Percentiles rank a stretch among this genome's conserved stretches.
Conservation (phyloP, 805 yeast genomes). For the Candida sonorensis region DNA sequence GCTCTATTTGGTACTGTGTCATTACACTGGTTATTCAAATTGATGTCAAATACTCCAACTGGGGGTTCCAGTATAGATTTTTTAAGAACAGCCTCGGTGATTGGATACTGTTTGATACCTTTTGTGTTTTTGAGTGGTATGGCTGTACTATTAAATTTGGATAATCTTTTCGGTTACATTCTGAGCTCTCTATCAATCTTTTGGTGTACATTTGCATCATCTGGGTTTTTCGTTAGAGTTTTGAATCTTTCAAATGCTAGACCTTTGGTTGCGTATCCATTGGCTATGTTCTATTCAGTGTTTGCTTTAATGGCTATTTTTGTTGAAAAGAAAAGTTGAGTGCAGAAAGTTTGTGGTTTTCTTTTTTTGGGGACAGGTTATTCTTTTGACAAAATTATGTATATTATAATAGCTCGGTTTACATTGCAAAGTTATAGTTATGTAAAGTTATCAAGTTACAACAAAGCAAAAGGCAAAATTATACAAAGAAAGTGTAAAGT, state of each 20-base stretch:
- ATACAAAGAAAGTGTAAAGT: too few species aligned
- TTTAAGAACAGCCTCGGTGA: constrained; percentile 76
- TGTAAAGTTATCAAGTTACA: too few species aligned
- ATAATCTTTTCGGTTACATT: constrained; percentile 67
- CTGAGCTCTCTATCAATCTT: constrained; percentile 59
- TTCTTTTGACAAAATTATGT: too few species aligned
- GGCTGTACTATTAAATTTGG: constrained; percentile 60
- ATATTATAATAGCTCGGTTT: too few species aligned
- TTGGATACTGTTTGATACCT: constrained; percentile 92
- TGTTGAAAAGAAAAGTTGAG: constrained; percentile 24
- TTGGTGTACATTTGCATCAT: constrained; percentile 93
- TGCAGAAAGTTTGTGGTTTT: not conserved
- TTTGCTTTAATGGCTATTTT: constrained; percentile 96
- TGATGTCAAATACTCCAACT: constrained; percentile 71
- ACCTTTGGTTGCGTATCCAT: constrained; percentile 86
- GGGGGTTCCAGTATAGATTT: constrained; percentile 36
- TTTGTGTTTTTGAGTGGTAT: constrained; percentile 70
- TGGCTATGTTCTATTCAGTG: constrained; percentile 84
- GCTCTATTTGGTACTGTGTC: constrained; percentile 87
- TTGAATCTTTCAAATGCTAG: constrained; percentile 80
- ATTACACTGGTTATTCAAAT: constrained; percentile 74
- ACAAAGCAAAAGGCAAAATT: too few species aligned
- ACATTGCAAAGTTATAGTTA: too few species aligned
- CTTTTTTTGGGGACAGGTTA: too few species aligned
- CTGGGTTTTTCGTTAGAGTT: constrained; percentile 86